Percentiles rank a stretch among this genome's conserved stretches.
These are phyloP conservation scores for Lagenidium giganteum DNA, from an alignment of 352 stramenopile genomes.

Conservation along the genomic window DNA sequence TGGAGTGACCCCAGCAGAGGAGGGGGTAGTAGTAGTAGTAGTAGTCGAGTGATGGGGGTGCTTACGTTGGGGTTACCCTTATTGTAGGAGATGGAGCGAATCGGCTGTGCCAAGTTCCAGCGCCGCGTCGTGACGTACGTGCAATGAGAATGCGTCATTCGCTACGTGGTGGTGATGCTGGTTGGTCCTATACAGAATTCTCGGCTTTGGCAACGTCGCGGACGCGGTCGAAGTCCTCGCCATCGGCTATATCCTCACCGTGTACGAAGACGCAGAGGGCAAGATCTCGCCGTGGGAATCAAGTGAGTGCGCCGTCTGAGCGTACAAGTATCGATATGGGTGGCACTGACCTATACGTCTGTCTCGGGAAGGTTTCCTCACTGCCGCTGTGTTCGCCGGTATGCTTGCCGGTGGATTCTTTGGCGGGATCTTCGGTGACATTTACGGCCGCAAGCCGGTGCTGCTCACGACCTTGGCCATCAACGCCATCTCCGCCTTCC, in stretches of 20 bases:
- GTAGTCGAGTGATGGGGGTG: not conserved
- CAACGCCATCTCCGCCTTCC: conserved; percentile 68
- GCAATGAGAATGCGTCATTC: conserved; percentile 9
- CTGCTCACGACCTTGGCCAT: conserved; percentile 73
- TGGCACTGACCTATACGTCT: too few relatives aligned
- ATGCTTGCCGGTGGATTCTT: conserved; percentile 84
- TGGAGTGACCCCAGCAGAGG: too few relatives aligned
- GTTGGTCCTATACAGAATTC: conserved; percentile 29
- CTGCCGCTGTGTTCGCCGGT: conserved; percentile 83
- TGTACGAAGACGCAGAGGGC: conserved; percentile 63
- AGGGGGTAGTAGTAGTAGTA: too few relatives aligned
- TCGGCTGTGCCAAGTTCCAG: conserved; percentile 73
- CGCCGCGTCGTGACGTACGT: conserved; percentile 60
- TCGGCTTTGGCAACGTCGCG: conserved; percentile 81
- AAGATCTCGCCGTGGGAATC: conserved; percentile 68
- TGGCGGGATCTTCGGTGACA: conserved; percentile 67
- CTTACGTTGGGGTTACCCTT: not conserved
- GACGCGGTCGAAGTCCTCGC: conserved; percentile 89
- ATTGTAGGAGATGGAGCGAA: conserved; percentile 60
- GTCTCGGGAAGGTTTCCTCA: conserved; percentile 84
- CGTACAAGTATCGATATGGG: not conserved
- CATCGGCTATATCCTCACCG: conserved; percentile 86
- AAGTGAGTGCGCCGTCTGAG: conserved; percentile 27
- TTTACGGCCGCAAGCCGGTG: conserved; percentile 76
- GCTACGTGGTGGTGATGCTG: too few relatives aligned